Base-by-base conservation (phyloP, 768 basidiomycete species). In the Lactarius deliciosus region DNA sequence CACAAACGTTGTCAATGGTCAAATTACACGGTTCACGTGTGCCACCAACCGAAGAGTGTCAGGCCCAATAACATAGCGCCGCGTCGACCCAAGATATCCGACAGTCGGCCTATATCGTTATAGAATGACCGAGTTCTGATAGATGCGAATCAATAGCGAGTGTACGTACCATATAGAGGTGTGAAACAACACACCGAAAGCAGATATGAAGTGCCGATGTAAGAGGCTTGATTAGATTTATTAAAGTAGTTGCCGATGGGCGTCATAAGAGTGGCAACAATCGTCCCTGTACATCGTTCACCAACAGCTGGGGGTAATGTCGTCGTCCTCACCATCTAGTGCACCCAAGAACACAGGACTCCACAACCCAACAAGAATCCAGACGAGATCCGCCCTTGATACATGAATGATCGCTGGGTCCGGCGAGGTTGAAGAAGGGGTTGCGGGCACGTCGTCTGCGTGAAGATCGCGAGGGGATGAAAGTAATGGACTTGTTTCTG, bases 151-250 rank as follows among this genome's bases (percentile, higher is more conserved):
- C 61, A 69, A 61, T 4, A 58, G 53, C 40, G 15, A 25, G 38
- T 34, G 54, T 41, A 76, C 82, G 71, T 68, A 87, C 92, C 92
- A 81, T 93, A 93, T 69, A 94, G 77, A 65, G 93, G 94, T 25
- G 94, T 94, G 76, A 95, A 94, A 78, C 91, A 94, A 73, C 93
- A 94, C 47, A 94, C 86, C 61, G 91, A 92, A 55, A 95, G 81
- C 69, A 96, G 79, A 79, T 95, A 95, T 15, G 92, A 84, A 15
- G 93, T 94, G 38, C 92, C 95, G 65, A 97, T 87, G 76, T 96
- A 95, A 1, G 91, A 91, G 16, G 92, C 84, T 69, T 90, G 86
- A 73, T 89, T 86, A 41, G 87, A 88, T 75, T 88, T 89, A 73
- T 86, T 81, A 77, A 93, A 95, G 73, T 90, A 83, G 73, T 90